Percentiles rank a stretch among this genome's conserved stretches.
phyloP scores from a whole-genome alignment of 2,329 filamentous ascomycete genomes.

The Trichoderma afroharzianum region DNA sequence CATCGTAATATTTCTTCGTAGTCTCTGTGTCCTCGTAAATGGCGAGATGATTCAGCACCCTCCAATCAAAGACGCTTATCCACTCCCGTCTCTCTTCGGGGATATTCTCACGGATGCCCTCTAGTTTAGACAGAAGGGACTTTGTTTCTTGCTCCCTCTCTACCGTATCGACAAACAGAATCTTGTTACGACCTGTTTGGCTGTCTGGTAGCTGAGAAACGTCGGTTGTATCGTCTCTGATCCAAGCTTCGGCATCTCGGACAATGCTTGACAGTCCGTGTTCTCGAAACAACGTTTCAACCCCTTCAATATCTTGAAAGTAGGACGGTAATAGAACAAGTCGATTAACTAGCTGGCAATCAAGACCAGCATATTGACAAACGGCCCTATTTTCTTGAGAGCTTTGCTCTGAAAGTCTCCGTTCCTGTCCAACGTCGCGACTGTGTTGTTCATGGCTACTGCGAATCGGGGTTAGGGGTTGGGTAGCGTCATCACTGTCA shows the following conservation, averaged over 20 bases:
- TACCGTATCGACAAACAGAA: constrained; percentile 43
- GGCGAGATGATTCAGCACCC: constrained; percentile 39
- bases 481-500: neutral
- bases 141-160: constrained; percentile 30
- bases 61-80: constrained; percentile 47
- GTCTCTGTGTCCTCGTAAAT: constrained; percentile 36
- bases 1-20: constrained; percentile 32
- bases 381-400: neutral
- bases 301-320: constrained; percentile 36
- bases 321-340: constrained; percentile 42
- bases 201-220: neutral
- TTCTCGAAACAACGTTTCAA: constrained; percentile 35
- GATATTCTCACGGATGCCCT: constrained; percentile 28
- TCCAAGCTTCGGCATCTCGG: constrained; percentile 36
- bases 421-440: neutral
- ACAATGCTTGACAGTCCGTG: constrained; percentile 41
- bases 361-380: constrained; percentile 33
- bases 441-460: neutral
- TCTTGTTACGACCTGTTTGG: constrained; percentile 21
- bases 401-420: neutral
- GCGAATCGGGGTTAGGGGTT: neutral
- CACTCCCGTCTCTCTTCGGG: constrained; percentile 32
- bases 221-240: constrained; percentile 19
- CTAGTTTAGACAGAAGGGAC: constrained; percentile 33
- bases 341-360: constrained; percentile 38